Evolutionary conservation across 1,284 basidiomycete genomes (phyloP).

Genomic region (Pyrrhoderma lamaoense): DNA sequence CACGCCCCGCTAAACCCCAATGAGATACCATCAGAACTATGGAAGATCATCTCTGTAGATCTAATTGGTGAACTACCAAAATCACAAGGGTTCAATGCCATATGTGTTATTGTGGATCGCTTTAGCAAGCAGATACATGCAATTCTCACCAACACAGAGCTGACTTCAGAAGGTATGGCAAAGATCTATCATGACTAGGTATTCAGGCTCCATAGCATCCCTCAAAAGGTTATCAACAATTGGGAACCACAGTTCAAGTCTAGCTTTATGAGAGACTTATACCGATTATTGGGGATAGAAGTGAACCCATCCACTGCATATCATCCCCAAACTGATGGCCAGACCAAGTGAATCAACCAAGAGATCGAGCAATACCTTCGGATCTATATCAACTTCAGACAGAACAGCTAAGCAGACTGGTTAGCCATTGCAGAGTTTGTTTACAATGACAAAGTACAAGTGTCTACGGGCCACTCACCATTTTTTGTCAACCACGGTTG

Average conservation of each 20-base stretch:
- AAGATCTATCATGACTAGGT: slow-evolving; percentile 19
- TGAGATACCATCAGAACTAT: neutral
- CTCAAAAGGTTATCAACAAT: slow-evolving; percentile 24
- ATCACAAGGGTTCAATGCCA: slow-evolving; percentile 13
- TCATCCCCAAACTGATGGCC: slow-evolving; percentile 25
- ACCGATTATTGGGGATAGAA: slow-evolving; percentile 14
- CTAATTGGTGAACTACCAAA: slow-evolving; percentile 19
- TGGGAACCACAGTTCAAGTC: slow-evolving; percentile 22
- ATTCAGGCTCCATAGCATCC: slow-evolving; percentile 18
- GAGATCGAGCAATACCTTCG: slow-evolving; percentile 22
- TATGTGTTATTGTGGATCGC: slow-evolving; percentile 23
- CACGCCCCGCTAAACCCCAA: slow-evolving; percentile 8
- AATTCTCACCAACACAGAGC: slow-evolving; percentile 21
- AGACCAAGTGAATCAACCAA: slow-evolving; percentile 26
- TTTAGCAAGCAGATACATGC: slow-evolving; percentile 16
- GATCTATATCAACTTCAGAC: slow-evolving; percentile 22
- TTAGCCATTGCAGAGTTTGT: slow-evolving; percentile 24
- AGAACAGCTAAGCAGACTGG: slow-evolving; percentile 26
- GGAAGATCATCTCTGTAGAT: slow-evolving; percentile 10
- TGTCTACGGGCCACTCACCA: slow-evolving; percentile 23
- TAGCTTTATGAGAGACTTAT: slow-evolving; percentile 17
- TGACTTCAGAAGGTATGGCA: slow-evolving; percentile 14
- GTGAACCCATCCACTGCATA: slow-evolving; percentile 22
- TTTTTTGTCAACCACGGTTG: slow-evolving; percentile 21
- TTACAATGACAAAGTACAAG: slow-evolving; percentile 21